Evolutionary conservation across 441 rosid species (phyloP).

Genomic region (Croton laevigatus): DNA sequence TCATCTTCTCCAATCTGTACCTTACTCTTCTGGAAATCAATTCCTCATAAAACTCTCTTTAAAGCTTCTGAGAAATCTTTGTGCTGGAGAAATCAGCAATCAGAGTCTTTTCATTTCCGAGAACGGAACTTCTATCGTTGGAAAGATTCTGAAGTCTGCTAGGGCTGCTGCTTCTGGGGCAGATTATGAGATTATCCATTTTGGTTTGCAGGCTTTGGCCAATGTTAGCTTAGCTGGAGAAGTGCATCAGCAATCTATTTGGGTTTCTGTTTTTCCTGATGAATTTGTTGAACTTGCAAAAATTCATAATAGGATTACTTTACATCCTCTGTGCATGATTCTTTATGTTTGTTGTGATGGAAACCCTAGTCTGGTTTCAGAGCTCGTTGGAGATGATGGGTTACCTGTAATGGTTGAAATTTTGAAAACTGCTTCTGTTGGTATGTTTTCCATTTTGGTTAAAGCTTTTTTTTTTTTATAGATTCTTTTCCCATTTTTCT

Average conservation of each 20-base stretch:
- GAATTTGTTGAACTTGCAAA: slow-evolving; percentile 44
- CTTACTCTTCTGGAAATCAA: slow-evolving; percentile 26
- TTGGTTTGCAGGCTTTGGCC: slow-evolving; percentile 60
- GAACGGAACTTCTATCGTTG: slow-evolving; percentile 42
- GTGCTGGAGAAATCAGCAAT: slow-evolving; percentile 67
- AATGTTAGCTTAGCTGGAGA: slow-evolving; percentile 70
- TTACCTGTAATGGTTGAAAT: slow-evolving; percentile 45
- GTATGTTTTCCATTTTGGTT: slow-evolving; percentile 22
- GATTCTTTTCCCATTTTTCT: neutral
- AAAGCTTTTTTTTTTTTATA: neutral
- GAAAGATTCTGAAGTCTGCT: slow-evolving; percentile 29
- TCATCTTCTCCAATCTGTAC: slow-evolving; percentile 37
- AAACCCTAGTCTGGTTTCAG: slow-evolving; percentile 30
- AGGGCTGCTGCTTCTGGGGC: slow-evolving; percentile 24
- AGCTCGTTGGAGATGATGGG: slow-evolving; percentile 47
- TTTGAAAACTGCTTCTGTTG: slow-evolving; percentile 46
- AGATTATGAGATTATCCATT: slow-evolving; percentile 42
- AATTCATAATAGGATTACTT: slow-evolving; percentile 41
- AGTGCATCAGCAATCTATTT: slow-evolving; percentile 53
- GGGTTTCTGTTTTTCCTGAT: slow-evolving; percentile 53
- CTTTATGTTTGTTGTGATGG: slow-evolving; percentile 67
- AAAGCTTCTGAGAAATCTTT: slow-evolving; percentile 67
- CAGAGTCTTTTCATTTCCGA: slow-evolving; percentile 50
- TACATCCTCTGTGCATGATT: slow-evolving; percentile 73
- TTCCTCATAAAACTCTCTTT: slow-evolving; percentile 36